Conservation (phyloP, 2,329 filamentous ascomycete species). For the Rosellinia necatrix region DNA sequence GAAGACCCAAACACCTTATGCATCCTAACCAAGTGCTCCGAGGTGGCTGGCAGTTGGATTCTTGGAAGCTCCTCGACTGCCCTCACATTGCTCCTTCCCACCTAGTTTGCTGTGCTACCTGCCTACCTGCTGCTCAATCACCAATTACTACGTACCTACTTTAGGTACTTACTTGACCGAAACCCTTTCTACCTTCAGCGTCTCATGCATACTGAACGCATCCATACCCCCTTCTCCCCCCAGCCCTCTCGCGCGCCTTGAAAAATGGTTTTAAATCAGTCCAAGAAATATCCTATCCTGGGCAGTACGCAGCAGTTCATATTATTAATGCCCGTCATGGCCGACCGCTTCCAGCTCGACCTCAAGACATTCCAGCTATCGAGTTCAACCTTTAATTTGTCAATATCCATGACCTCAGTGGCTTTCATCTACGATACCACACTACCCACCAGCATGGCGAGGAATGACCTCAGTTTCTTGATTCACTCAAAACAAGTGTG, state of each 20-base stretch:
- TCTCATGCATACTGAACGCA: too few relatives aligned
- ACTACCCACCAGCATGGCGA: constrained; percentile 2
- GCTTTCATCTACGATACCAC: constrained; percentile 33
- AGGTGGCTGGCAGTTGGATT: neutral
- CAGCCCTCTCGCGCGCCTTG: too few relatives aligned
- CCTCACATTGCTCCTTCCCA: constrained; percentile 15
- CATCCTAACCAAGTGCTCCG: neutral
- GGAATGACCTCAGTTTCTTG: constrained; percentile 28
- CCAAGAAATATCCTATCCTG: neutral
- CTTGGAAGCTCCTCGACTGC: neutral
- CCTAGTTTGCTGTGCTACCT: neutral
- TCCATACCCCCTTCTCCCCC: too few relatives aligned
- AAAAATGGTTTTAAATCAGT: neutral
- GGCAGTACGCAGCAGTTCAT: neutral
- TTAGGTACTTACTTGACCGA: too few relatives aligned
- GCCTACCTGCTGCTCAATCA: too few relatives aligned
- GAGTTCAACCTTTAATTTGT: constrained; percentile 18
- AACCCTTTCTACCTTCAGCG: too few relatives aligned
- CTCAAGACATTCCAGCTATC: constrained; percentile 36
- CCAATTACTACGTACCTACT: too few relatives aligned
- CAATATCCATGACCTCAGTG: constrained; percentile 32
- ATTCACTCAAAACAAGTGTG: constrained; percentile 36
- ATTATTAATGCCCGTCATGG: constrained; percentile 26
- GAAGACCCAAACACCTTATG: neutral
- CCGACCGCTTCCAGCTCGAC: constrained; percentile 28